Evolutionary conservation across 768 basidiomycete species (phyloP).

Genomic region (Leccinum broughii): DNA sequence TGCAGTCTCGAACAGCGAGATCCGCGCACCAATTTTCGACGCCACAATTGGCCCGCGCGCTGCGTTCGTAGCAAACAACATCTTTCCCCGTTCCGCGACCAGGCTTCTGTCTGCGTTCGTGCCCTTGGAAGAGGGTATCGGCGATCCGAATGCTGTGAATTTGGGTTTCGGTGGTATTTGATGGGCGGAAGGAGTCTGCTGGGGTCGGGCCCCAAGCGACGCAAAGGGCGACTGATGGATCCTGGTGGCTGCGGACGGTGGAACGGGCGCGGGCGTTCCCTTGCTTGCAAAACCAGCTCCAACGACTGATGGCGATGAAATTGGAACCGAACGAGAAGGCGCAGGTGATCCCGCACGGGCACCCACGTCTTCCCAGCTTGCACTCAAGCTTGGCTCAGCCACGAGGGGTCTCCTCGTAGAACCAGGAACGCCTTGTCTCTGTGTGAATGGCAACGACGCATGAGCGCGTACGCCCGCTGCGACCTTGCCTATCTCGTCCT

Average conservation of each 20-base stretch:
- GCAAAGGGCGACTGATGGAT: slow-evolving; percentile 2
- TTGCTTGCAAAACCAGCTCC: slow-evolving; percentile 7
- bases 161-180: slow-evolving; percentile 18
- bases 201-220: slow-evolving; percentile 4
- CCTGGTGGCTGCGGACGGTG: not conserved
- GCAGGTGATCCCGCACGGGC: slow-evolving; percentile 18
- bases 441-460: not conserved
- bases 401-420: slow-evolving; percentile 22
- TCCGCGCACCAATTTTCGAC: slow-evolving; percentile 10
- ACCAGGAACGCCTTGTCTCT: slow-evolving; percentile 8
- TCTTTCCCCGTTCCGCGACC: slow-evolving; percentile 19
- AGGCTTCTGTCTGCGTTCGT: slow-evolving; percentile 4
- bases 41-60: not conserved
- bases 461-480: slow-evolving; percentile 26
- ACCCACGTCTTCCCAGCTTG: slow-evolving; percentile 65
- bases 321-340: slow-evolving; percentile 11
- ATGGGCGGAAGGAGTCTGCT: not conserved
- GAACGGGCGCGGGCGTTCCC: not conserved
- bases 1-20: slow-evolving; percentile 42
- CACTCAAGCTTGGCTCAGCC: slow-evolving; percentile 44
- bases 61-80: slow-evolving; percentile 12
- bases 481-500: slow-evolving; percentile 52
- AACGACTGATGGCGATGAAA: slow-evolving; percentile 5
- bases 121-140: slow-evolving; percentile 14
- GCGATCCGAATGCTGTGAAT: slow-evolving; percentile 30